These are phyloP conservation scores for Suhomyces vadensis DNA, from an alignment of 805 yeast genomes.

Conservation along the genomic window DNA sequence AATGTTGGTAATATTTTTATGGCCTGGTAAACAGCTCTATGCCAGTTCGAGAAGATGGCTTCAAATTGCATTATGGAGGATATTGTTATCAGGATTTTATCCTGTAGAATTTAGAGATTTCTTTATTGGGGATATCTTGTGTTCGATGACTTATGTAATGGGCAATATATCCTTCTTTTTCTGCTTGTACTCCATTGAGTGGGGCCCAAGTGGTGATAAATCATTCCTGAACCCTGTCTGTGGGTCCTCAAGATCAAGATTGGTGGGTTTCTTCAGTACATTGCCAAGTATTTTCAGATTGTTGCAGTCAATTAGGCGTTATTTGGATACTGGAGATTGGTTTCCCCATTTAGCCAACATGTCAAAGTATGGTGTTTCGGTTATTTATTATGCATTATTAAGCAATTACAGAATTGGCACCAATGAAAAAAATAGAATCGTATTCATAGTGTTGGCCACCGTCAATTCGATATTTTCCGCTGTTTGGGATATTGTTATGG, in stretches of 20 bases:
- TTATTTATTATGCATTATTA: slow-evolving; percentile 67
- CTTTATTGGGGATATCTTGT: slow-evolving; percentile 86
- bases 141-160: slow-evolving; percentile 84
- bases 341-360: slow-evolving; percentile 95
- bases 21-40: slow-evolving; percentile 62
- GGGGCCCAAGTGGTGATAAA: slow-evolving; percentile 49
- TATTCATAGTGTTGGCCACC: slow-evolving; percentile 72
- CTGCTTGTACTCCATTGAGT: slow-evolving; percentile 74
- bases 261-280: slow-evolving; percentile 80
- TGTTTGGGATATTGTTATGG: slow-evolving; percentile 92
- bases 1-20: slow-evolving; percentile 46
- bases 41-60: slow-evolving; percentile 78
- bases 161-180: slow-evolving; percentile 84
- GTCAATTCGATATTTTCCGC: slow-evolving; percentile 70
- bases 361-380: slow-evolving; percentile 67
- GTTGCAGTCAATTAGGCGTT: slow-evolving; percentile 89
- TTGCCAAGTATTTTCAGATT: slow-evolving; percentile 90
- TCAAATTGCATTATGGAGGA: slow-evolving; percentile 65
- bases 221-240: slow-evolving; percentile 44
- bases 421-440: slow-evolving; percentile 43
- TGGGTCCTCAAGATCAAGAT: slow-evolving; percentile 74
- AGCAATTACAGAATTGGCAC: slow-evolving; percentile 74
- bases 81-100: slow-evolving; percentile 78
- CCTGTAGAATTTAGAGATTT: slow-evolving; percentile 96
- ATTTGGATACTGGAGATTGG: slow-evolving; percentile 89